Conservation (phyloP, 1,139 yeast species). For the Meyerozyma elateridarum region DNA sequence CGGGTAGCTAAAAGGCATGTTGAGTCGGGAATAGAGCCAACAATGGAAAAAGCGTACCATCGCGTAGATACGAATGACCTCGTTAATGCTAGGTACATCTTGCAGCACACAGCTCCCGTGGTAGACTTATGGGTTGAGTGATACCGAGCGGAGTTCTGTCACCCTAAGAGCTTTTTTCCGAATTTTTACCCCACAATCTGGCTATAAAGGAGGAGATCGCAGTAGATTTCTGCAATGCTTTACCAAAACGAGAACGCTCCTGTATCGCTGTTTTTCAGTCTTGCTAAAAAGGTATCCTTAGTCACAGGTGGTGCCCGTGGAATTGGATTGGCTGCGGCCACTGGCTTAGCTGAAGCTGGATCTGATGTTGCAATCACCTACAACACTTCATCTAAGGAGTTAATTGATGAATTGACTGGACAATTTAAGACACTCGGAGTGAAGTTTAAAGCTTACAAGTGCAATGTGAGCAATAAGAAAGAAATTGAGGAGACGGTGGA, state of each 20-base stretch:
- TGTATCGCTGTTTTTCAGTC: constrained; percentile 5
- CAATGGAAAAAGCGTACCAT: neutral
- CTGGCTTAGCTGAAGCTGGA: constrained; percentile 7
- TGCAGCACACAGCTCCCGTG: constrained; percentile 2
- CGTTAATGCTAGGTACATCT: neutral
- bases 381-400: constrained; percentile 3
- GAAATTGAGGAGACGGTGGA: constrained; percentile 20
- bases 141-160: constrained; percentile 3
- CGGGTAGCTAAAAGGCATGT: neutral
- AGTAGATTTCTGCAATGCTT: constrained; percentile 7
- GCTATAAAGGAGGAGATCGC: neutral
- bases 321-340: constrained; percentile 7
- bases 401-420: constrained; percentile 1
- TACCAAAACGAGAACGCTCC: constrained; percentile 4
- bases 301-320: constrained; percentile 7
- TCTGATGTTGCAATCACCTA: constrained; percentile 7
- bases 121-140: neutral
- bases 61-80: neutral
- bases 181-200: neutral
- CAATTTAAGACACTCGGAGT: constrained; percentile 5
- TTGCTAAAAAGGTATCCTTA: constrained; percentile 5
- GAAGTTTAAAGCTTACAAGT: constrained; percentile 7
- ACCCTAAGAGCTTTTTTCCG: neutral
- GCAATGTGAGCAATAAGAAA: constrained; percentile 16
- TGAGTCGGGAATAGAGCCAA: neutral